These are phyloP conservation scores for Candida pseudoviswanathii DNA, from an alignment of 1,139 yeast species.

Conservation along the genomic window DNA sequence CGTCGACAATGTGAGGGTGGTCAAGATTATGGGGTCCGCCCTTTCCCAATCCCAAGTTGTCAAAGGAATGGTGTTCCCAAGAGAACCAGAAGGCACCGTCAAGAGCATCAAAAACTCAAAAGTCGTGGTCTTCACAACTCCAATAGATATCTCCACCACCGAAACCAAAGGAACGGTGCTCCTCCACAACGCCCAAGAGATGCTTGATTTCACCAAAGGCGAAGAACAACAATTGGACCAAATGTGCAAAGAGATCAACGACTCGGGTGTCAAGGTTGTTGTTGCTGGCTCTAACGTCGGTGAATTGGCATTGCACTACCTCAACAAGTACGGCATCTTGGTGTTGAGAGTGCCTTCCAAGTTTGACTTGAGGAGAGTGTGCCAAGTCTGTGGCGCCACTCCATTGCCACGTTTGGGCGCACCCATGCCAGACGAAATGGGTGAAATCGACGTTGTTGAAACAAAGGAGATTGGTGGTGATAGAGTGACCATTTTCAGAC, in stretches of 20 bases:
- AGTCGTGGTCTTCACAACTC: slow-evolving; percentile 92
- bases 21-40: slow-evolving; percentile 93
- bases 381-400: slow-evolving; percentile 97
- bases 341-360: slow-evolving; percentile 91
- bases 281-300: slow-evolving; percentile 94
- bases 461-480: slow-evolving; percentile 97
- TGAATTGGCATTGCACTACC: slow-evolving; percentile 88
- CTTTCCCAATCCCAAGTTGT: slow-evolving; percentile 74
- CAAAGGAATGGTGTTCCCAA: slow-evolving; percentile 97
- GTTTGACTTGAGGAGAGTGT: slow-evolving; percentile 88
- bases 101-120: slow-evolving; percentile 71
- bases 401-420: slow-evolving; percentile 95
- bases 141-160: slow-evolving; percentile 90
- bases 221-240: slow-evolving; percentile 93
- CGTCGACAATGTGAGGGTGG: slow-evolving; percentile 92
- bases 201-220: slow-evolving; percentile 94
- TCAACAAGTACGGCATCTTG: slow-evolving; percentile 82
- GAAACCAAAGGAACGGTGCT: slow-evolving; percentile 97
- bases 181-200: slow-evolving; percentile 93
- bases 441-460: slow-evolving; percentile 83
- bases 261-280: slow-evolving; percentile 83
- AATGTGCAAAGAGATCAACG: slow-evolving; percentile 80
- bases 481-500: slow-evolving; percentile 92
- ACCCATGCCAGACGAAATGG: slow-evolving; percentile 94
- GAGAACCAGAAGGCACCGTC: slow-evolving; percentile 91